Evolutionary conservation across 2,329 filamentous ascomycete genomes (phyloP), one percentile per base, ranked within the genome.

Genomic region (Alternaria rosae): DNA sequence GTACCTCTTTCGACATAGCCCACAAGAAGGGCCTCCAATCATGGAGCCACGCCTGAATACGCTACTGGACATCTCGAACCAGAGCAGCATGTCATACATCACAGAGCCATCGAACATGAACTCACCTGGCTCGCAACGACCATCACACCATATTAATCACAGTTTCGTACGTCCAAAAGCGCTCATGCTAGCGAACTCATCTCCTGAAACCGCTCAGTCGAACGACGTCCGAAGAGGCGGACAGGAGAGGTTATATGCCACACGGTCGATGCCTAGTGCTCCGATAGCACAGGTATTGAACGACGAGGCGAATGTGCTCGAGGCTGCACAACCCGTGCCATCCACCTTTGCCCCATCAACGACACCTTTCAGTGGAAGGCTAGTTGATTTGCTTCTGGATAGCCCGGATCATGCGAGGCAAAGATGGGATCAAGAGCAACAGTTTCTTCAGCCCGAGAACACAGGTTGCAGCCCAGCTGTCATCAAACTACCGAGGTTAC

Each of bases 401-500:
- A 62, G 59, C 35, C 59, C 59, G 20, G 59, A 61, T 11, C 69
- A 41, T 57, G 67, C 12, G 58, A 72, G 35, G 57, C 68, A 53
- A 45, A 67, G 28, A 66, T 67, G 53, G 71, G 75, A 58, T 52
- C 64, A 50, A 65, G 70, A 77, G 11, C 63, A 67, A 7, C 56
- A 68, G 2, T 57, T 58, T n/a, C 58, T 64, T 6, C 54, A 66
- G 32, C 30, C 68, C 23, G 62, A 66, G 3, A 55, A 66, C 9
- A 48, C 51, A 15, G 67, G 59, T 6, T 51, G 60, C 10, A 73
- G 74, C 6, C 69, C 63, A 23, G 66, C 69, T 12, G 64, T 76
- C 25, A 71, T 78, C 32, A 78, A 71, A 38, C 66, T 81, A 25
- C 82, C 82, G 3, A 80, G 80, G 62, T 76, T 79, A 20, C 80